Conservation (phyloP, 345 rosid species). For the Clarkia xantiana region DNA sequence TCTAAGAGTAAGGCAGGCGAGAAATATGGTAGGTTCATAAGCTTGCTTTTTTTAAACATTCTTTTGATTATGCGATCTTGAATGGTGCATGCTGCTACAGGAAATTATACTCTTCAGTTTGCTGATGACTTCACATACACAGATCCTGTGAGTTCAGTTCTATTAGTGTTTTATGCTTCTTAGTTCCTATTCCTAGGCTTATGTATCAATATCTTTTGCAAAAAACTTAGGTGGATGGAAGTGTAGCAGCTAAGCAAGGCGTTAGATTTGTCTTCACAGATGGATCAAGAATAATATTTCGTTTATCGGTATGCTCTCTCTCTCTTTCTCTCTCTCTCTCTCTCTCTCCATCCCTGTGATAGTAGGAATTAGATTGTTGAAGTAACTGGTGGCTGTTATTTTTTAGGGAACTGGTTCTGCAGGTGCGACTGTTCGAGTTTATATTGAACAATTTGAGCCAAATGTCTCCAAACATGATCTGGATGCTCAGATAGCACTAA, state of each 20-base stretch:
- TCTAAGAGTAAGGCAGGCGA: constrained; percentile 62
- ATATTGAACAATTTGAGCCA: constrained; percentile 70
- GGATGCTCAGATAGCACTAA: constrained; percentile 81
- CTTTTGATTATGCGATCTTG: constrained; percentile 3
- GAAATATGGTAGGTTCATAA: constrained; percentile 40
- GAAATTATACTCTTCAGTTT: constrained; percentile 53
- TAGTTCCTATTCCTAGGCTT: not conserved
- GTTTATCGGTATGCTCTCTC: constrained; percentile 50
- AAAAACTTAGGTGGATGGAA: constrained; percentile 71
- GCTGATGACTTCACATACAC: constrained; percentile 87
- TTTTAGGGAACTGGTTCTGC: constrained; percentile 90
- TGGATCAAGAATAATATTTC: constrained; percentile 83
- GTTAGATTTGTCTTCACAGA: constrained; percentile 81
- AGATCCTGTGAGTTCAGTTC: constrained; percentile 62
- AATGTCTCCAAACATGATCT: constrained; percentile 70
- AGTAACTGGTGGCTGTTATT: not conserved
- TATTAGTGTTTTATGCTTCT: not conserved
- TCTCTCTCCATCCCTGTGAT: not conserved
- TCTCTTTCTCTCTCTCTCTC: not conserved
- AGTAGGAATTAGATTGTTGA: not conserved
- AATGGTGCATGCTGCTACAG: constrained; percentile 19
- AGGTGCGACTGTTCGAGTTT: constrained; percentile 79
- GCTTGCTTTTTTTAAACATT: not conserved
- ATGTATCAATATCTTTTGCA: not conserved
- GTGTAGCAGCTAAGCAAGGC: constrained; percentile 86